These are phyloP conservation scores for Sambucus nigra DNA, from an alignment of 129 eudicot genomes.

Conservation along the genomic window DNA sequence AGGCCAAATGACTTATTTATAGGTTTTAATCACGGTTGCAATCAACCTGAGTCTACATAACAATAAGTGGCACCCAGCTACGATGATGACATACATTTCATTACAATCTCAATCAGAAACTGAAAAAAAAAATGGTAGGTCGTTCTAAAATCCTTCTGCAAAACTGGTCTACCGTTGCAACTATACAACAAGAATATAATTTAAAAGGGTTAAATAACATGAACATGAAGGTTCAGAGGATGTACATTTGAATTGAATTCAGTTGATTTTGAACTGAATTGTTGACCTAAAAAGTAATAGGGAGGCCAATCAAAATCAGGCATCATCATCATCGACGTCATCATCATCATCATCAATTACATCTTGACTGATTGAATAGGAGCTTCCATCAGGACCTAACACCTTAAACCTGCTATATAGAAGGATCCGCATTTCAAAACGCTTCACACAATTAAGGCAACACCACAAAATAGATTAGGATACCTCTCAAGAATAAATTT, in stretches of 20 bases:
- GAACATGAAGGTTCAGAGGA: constrained; percentile 4
- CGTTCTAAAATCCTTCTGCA: constrained; percentile 4
- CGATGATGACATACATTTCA: neutral
- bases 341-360: constrained; percentile 19
- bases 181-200: neutral
- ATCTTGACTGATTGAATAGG: constrained; percentile 39
- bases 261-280: constrained; percentile 1
- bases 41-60: too few species aligned
- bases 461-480: neutral
- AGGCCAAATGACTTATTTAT: too few species aligned
- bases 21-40: too few species aligned
- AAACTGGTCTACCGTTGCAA: constrained; percentile 7
- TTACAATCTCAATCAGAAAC: neutral
- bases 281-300: neutral
- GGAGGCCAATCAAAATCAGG: constrained; percentile 4
- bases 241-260: constrained; percentile 12
- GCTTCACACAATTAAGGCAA: neutral
- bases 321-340: constrained; percentile 56
- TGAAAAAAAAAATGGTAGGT: neutral
- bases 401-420: constrained; percentile 45
- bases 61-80: too few species aligned
- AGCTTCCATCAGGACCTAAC: constrained; percentile 66
- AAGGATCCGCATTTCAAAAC: neutral
- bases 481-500: constrained; percentile 74
- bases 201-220: neutral